Percentiles rank a stretch among this genome's conserved stretches.
phyloP scores from a whole-genome alignment of 306 rosid species.

The Erythrophleum fordii region DNA sequence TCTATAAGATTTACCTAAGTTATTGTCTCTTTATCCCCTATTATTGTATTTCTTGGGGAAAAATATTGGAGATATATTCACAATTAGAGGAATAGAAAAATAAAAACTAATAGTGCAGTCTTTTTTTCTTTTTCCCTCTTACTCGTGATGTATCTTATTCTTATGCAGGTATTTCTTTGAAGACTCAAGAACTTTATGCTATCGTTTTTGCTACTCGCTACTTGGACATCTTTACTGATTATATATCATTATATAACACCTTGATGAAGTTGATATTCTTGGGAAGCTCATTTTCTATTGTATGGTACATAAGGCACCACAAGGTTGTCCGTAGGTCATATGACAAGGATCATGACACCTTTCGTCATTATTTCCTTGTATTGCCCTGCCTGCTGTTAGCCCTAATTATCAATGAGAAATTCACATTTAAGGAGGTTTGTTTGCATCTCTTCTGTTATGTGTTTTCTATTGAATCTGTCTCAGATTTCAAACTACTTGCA shows the following conservation, averaged over 20 bases:
- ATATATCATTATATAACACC: slow-evolving; percentile 70
- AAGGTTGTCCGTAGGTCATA: slow-evolving; percentile 82
- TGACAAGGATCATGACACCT: slow-evolving; percentile 89
- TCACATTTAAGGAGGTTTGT: slow-evolving; percentile 82
- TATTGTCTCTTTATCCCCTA: slow-evolving; percentile 2
- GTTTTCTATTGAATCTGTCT: background rate
- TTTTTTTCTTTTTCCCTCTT: slow-evolving; percentile 10
- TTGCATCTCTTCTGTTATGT: slow-evolving; percentile 18
- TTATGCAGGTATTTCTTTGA: slow-evolving; percentile 77
- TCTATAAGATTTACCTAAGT: background rate
- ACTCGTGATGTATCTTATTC: slow-evolving; percentile 31
- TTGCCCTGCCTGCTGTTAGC: slow-evolving; percentile 81
- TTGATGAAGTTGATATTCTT: slow-evolving; percentile 84
- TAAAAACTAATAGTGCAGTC: background rate
- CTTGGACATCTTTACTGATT: slow-evolving; percentile 72
- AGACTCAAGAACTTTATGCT: slow-evolving; percentile 93
- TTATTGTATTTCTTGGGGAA: slow-evolving; percentile 11
- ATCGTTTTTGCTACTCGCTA: slow-evolving; percentile 80
- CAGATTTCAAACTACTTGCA: slow-evolving; percentile 13
- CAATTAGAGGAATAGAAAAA: slow-evolving; percentile 9
- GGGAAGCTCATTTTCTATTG: slow-evolving; percentile 89
- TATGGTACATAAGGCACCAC: slow-evolving; percentile 89
- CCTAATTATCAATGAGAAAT: slow-evolving; percentile 68
- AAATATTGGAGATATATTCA: background rate
- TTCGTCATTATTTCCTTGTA: slow-evolving; percentile 69